Base-by-base conservation (phyloP, 2,329 filamentous ascomycete species). In the Fusarium sp. region DNA sequence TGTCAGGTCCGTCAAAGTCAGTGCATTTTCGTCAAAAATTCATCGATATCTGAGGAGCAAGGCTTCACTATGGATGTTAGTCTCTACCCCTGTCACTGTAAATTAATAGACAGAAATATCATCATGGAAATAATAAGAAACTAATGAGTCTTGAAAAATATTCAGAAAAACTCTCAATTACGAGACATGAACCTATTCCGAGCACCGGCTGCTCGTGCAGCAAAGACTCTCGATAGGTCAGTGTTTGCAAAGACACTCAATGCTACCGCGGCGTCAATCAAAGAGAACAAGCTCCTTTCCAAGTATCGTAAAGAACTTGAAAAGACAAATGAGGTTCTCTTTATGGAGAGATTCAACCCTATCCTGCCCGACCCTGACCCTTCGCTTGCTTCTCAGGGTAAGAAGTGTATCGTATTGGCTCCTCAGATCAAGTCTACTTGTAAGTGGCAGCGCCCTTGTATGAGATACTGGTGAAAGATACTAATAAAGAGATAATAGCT, bases 181-280 rank as follows among this genome's bases (percentile, higher is more conserved):
- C 76, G 79, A 64, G 80, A 83, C 48, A 89, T 89, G 87, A 83
- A 82, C 69, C 77, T 88, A 53, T 93, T 97, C 80, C 89, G 91
- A 71, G 93, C 94, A 48, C 94, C 94, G 25, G 85, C 94, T 64
- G 78, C 95, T 74, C 91, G 92, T 79, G 90, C 91, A 64, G 92
- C 93, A 84, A 90, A 90, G 77, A 87, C 88, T 52, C 88, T 99
- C 69, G 94, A 99, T 82, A 90, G 93, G 72, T 86, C 91, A 18
- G 90, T 97, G 69, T 98, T 98, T 83, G 85, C 88, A 55, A 93
- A 91, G 79, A 92, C 86, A 2, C 83, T 97, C 58, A 90, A 91
- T 25, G 84, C 95, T 25, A 88, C 94, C 11, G 94, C 94, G 5
- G 95, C 94, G 9, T 88, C 91, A 40, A 84, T 98, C 46, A 87